A percentile compares a stretch with the other conserved stretches of the same genome.
phyloP scores from a whole-genome alignment of 2,329 filamentous ascomycete genomes.

The Epichloe bromicola region DNA sequence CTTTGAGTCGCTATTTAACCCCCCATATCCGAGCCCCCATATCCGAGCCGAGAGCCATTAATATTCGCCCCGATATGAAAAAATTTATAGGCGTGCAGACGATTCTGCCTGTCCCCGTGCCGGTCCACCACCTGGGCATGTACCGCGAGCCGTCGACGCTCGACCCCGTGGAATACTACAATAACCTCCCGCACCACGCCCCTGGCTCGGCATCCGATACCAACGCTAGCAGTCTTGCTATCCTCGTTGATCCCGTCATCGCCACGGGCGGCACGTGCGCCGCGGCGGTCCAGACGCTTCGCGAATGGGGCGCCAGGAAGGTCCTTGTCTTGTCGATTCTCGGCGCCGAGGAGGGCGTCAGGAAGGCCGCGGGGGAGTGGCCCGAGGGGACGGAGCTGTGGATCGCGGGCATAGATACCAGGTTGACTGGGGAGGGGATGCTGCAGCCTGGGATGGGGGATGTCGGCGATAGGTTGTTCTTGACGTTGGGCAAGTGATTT shows the following conservation, averaged over 20 bases:
- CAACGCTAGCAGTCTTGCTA: slow-evolving; percentile 46
- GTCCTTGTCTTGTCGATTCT: slow-evolving; percentile 68
- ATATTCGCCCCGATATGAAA: no score
- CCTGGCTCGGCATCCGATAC: slow-evolving; percentile 21
- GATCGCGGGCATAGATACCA: slow-evolving; percentile 66
- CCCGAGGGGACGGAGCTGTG: slow-evolving; percentile 65
- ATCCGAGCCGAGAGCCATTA: no score
- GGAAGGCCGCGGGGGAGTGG: slow-evolving; percentile 64
- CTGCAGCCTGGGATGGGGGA: slow-evolving; percentile 77
- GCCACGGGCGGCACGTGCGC: slow-evolving; percentile 84
- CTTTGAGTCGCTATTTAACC: no score
- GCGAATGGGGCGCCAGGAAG: slow-evolving; percentile 80
- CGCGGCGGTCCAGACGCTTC: slow-evolving; percentile 78
- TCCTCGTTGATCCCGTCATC: slow-evolving; percentile 84
- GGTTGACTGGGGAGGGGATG: slow-evolving; percentile 71
- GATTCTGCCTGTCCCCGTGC: slow-evolving; percentile 66
- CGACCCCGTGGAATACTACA: slow-evolving; percentile 92
- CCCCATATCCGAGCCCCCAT: no score
- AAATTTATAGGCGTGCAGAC: slow-evolving; percentile 66
- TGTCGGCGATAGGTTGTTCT: slow-evolving; percentile 77
- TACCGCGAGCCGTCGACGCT: slow-evolving; percentile 83
- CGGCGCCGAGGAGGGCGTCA: slow-evolving; percentile 58
- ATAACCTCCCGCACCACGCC: slow-evolving; percentile 75
- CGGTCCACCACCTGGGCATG: slow-evolving; percentile 86
- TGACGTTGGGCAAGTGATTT: slow-evolving; percentile 39